phyloP scores from a whole-genome alignment of 495 filamentous ascomycete genomes.

The Aspergillus ostianus region DNA sequence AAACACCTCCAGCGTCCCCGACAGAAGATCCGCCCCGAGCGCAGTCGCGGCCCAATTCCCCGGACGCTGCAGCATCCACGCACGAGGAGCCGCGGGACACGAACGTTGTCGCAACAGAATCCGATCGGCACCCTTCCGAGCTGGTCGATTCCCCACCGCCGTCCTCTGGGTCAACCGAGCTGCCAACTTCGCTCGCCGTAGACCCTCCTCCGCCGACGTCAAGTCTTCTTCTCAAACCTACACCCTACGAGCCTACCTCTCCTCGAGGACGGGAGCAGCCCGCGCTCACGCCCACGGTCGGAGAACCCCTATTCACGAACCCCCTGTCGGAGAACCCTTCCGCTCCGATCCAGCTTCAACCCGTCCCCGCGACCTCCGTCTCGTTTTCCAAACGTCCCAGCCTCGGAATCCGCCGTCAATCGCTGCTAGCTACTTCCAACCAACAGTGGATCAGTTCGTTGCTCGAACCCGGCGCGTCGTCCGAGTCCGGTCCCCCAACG shows the following conservation, averaged over 20 bases:
- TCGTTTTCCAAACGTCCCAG: slow-evolving; percentile 38
- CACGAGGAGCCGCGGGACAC: neutral
- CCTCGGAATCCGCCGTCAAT: slow-evolving; percentile 48
- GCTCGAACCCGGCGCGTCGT: slow-evolving; percentile 32
- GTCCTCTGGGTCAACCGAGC: slow-evolving; percentile 13
- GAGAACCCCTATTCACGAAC: slow-evolving; percentile 30
- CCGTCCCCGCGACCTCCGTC: slow-evolving; percentile 20
- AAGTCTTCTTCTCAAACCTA: neutral
- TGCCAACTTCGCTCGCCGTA: slow-evolving; percentile 2
- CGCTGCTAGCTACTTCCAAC: slow-evolving; percentile 46
- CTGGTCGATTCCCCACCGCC: slow-evolving; percentile 16
- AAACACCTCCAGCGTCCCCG: neutral
- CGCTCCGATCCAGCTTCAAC: slow-evolving; percentile 21
- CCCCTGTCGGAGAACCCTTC: slow-evolving; percentile 31
- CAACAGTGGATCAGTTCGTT: slow-evolving; percentile 45
- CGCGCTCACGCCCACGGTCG: slow-evolving; percentile 12
- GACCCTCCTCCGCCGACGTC: neutral
- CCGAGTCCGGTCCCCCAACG: slow-evolving; percentile 22
- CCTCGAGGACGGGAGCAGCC: slow-evolving; percentile 16
- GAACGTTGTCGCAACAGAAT: neutral
- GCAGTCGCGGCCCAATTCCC: neutral
- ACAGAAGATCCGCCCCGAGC: neutral
- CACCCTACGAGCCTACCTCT: slow-evolving; percentile 20
- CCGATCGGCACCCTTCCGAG: slow-evolving; percentile 13
- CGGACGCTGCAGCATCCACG: neutral